Evolutionary conservation across 805 yeast genomes (phyloP).

Genomic region (Saccharomycopsis fibuligera): DNA sequence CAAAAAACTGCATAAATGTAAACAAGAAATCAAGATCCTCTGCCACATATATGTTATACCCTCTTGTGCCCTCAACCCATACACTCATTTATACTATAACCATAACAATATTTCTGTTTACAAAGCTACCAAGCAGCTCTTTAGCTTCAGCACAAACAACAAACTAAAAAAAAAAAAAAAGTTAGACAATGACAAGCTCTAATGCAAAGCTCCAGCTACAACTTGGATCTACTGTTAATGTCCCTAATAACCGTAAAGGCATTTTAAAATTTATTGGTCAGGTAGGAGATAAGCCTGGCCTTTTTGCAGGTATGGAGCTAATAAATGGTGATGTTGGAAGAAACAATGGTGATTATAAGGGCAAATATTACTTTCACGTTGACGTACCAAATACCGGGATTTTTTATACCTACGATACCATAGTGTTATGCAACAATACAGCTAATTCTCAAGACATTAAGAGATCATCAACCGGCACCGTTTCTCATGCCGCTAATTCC

Average conservation of each 20-base stretch:
- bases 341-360: conserved; percentile 79
- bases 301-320: conserved; percentile 83
- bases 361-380: conserved; percentile 62
- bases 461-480: conserved; percentile 1
- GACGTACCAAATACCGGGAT: conserved; percentile 62
- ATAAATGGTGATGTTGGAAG: conserved; percentile 62
- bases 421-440: conserved; percentile 6
- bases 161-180: neutral
- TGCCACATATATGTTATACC: no score
- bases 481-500: neutral
- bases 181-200: neutral
- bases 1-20: no score
- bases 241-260: conserved; percentile 71
- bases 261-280: conserved; percentile 64
- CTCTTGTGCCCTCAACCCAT: no score
- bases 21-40: no score
- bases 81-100: no score
- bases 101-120: no score
- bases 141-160: neutral
- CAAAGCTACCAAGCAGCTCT: neutral
- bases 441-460: neutral
- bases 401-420: conserved; percentile 53
- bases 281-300: conserved; percentile 66
- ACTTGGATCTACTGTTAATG: conserved; percentile 28
- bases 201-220: conserved; percentile 1